Base-by-base conservation (phyloP, 495 filamentous ascomycete genomes). In the Neurospora sp. region DNA sequence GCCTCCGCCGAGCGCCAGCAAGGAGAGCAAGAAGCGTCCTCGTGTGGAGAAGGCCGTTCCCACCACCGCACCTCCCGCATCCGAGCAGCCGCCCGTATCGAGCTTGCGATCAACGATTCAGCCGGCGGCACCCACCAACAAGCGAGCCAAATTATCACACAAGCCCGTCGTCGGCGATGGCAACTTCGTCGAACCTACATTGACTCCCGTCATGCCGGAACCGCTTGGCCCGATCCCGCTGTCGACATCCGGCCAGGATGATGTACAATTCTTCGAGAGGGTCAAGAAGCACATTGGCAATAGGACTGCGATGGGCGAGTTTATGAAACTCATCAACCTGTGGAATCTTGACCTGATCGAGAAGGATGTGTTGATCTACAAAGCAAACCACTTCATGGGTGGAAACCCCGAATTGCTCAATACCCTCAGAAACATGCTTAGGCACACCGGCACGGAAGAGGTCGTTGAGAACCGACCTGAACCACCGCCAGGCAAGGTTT, bases 211-310 rank as follows among this genome's bases (percentile, higher is more conserved):
- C 69, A 87, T 95, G 35, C 96, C 96, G 5, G 92, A 94, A 76
- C 93, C 96, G 0, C 84, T 98, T 22, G 88, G 90, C 12, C 93
- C 95, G 1, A 89, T 89, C 0, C 88, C 89, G 1, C 87, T 89
- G 27, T 87, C 91, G 27, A 82, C 83, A 40, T 86, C 89, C 9
- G 85, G 84, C 1, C 82, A 83, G 40, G 96, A 98, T 59, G 94
- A 98, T 75, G 84, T 98, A 39, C 89, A 90, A 1, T 97, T 98
- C 81, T 99, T 99, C 73, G 96, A 99, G 68, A 89, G 94, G 16
- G 94, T 96, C 68, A 98, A 97, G 87, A 99, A 99, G 81, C 94
- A 90, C 81, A 92, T 99, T 73, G 89, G 89, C 46, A 98, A 98
- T 79, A 93, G 97, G 78, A 91, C 91, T 71, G 91, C 90, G 14